Evolutionary conservation across 768 basidiomycete genomes (phyloP).

Genomic region (Austroboletus eburneus): DNA sequence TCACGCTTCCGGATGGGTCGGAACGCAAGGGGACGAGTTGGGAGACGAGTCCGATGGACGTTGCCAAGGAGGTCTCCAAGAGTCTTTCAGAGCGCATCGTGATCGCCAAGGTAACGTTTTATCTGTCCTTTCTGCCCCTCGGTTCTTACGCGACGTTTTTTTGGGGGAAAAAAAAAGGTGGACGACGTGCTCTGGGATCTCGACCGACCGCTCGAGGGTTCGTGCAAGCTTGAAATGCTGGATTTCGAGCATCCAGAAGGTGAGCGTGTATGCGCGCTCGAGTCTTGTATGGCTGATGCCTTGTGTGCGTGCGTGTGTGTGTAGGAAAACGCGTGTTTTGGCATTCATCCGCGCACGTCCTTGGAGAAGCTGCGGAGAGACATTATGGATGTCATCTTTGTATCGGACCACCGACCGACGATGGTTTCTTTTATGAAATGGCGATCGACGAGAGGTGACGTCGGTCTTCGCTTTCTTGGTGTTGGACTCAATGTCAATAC

Average conservation of each 20-base stretch:
- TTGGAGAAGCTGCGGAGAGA: slow-evolving; percentile 93
- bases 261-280: background rate
- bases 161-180: slow-evolving; percentile 51
- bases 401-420: slow-evolving; percentile 94
- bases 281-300: too few species aligned
- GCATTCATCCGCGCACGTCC: slow-evolving; percentile 98
- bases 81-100: slow-evolving; percentile 84
- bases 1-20: slow-evolving; percentile 86
- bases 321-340: slow-evolving; percentile 98
- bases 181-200: slow-evolving; percentile 90
- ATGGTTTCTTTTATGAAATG: slow-evolving; percentile 99
- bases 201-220: slow-evolving; percentile 86
- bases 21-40: slow-evolving; percentile 82
- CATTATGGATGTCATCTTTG: slow-evolving; percentile 98
- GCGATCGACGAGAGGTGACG: slow-evolving; percentile 69
- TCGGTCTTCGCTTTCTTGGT: too few species aligned
- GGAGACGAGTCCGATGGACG: slow-evolving; percentile 91
- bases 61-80: slow-evolving; percentile 86
- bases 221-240: slow-evolving; percentile 76
- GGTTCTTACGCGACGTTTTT: too few species aligned
- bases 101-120: slow-evolving; percentile 75
- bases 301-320: too few species aligned
- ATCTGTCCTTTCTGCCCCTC: too few species aligned
- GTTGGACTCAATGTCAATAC: too few species aligned
- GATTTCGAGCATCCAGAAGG: slow-evolving; percentile 94